Percentiles rank a stretch among this genome's conserved stretches.
These are phyloP conservation scores for Vitis cinerea DNA, from an alignment of 164 flowering plant species.

Conservation along the genomic window DNA sequence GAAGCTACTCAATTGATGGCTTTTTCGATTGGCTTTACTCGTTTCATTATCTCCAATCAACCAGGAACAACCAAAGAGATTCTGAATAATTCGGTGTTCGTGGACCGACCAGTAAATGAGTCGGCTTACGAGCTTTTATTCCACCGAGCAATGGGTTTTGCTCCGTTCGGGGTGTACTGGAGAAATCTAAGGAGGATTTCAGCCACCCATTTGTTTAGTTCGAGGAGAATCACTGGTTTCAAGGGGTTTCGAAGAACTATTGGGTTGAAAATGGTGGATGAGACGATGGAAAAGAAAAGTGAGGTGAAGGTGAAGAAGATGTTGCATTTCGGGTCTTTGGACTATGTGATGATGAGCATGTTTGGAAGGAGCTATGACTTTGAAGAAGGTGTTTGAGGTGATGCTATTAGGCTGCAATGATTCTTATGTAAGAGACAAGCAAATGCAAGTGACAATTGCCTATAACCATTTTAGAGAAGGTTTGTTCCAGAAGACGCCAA, in stretches of 20 bases:
- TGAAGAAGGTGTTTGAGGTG: too few species aligned
- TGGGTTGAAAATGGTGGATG: too few species aligned
- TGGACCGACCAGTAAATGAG: constrained; percentile 59
- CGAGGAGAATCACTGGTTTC: constrained; percentile 34
- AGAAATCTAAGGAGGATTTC: constrained; percentile 53
- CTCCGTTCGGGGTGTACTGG: constrained; percentile 66
- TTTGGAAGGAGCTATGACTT: too few species aligned
- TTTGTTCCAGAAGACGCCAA: too few species aligned
- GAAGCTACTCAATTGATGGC: constrained; percentile 40
- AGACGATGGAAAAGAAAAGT: too few species aligned
- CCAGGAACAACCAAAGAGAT: constrained; percentile 51
- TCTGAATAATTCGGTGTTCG: constrained; percentile 48
- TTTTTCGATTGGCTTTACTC: constrained; percentile 53
- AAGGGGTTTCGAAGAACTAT: constrained; percentile 20
- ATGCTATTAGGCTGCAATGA: too few species aligned
- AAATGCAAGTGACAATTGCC: too few species aligned
- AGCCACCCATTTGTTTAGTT: constrained; percentile 45
- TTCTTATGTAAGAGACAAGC: too few species aligned
- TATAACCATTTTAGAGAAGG: too few species aligned
- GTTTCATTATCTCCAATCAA: constrained; percentile 43
- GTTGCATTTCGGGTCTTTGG: too few species aligned
- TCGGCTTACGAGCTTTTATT: constrained; percentile 61
- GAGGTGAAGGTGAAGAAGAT: too few species aligned
- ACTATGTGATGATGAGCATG: too few species aligned
- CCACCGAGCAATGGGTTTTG: constrained; percentile 64